These are phyloP conservation scores for Leccinum pellstonianum DNA, from an alignment of 768 basidiomycete species.

Conservation along the genomic window DNA sequence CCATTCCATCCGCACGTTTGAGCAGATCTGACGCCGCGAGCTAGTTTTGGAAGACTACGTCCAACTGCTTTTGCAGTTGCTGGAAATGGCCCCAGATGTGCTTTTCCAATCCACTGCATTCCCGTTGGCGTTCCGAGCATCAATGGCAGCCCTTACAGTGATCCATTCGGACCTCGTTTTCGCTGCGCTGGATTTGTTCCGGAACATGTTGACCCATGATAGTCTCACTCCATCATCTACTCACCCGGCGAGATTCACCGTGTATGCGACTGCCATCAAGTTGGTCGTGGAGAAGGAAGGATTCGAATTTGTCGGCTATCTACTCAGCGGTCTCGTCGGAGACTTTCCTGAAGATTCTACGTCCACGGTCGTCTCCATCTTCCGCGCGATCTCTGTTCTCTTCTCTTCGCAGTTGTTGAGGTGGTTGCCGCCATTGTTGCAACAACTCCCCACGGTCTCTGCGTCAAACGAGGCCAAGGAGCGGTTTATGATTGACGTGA, in stretches of 20 bases:
- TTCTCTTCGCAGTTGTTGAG: slow-evolving; percentile 67
- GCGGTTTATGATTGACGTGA: slow-evolving; percentile 72
- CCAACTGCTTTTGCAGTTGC: slow-evolving; percentile 70
- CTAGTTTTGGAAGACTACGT: slow-evolving; percentile 94
- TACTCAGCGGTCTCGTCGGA: slow-evolving; percentile 77
- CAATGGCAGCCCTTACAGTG: slow-evolving; percentile 77
- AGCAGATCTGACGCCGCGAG: slow-evolving; percentile 3
- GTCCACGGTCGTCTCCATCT: slow-evolving; percentile 70
- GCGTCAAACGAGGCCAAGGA: slow-evolving; percentile 66
- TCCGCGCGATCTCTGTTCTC: slow-evolving; percentile 63
- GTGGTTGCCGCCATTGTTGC: slow-evolving; percentile 74
- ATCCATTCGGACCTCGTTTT: slow-evolving; percentile 82
- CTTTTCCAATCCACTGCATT: slow-evolving; percentile 80
- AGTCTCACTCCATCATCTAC: slow-evolving; percentile 50
- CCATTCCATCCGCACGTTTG: not conserved
- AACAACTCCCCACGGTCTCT: slow-evolving; percentile 60
- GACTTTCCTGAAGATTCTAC: slow-evolving; percentile 88
- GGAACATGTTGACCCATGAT: slow-evolving; percentile 72
- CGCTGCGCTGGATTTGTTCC: slow-evolving; percentile 78
- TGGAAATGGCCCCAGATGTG: slow-evolving; percentile 66
- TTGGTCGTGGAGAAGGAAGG: slow-evolving; percentile 69
- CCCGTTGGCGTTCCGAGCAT: slow-evolving; percentile 70
- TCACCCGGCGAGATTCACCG: slow-evolving; percentile 56
- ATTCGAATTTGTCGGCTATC: slow-evolving; percentile 60
- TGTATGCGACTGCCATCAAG: slow-evolving; percentile 63